Conservation (phyloP, 2,329 filamentous ascomycete species). For the Monilinia fructigena region DNA sequence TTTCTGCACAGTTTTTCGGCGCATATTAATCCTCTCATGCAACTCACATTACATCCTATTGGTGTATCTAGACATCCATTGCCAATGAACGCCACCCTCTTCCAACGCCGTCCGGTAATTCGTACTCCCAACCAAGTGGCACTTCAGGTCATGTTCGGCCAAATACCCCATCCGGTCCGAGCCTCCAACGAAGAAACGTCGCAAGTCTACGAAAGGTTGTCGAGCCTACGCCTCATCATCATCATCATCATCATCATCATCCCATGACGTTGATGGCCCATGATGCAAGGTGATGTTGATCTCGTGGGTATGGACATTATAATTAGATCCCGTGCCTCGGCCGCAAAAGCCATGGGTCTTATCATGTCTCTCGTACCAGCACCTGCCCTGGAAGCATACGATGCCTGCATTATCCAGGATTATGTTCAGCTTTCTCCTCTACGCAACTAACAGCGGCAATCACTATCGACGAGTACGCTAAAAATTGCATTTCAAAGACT, state of each 20-base stretch:
- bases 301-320: slow-evolving; percentile 86
- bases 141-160: slow-evolving; percentile 44
- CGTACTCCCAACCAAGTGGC: slow-evolving; percentile 61
- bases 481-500: slow-evolving; percentile 50
- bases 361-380: slow-evolving; percentile 76
- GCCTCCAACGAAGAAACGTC: slow-evolving; percentile 68
- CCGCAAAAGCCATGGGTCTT: slow-evolving; percentile 81
- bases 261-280: slow-evolving; percentile 94
- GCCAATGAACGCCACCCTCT: slow-evolving; percentile 84
- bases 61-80: slow-evolving; percentile 88
- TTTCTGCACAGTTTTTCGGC: slow-evolving; percentile 74
- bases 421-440: slow-evolving; percentile 75
- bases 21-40: slow-evolving; percentile 78
- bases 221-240: slow-evolving; percentile 58
- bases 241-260: slow-evolving; percentile 66
- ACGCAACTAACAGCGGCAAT: slow-evolving; percentile 82
- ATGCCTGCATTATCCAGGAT: slow-evolving; percentile 60
- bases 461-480: slow-evolving; percentile 85
- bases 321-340: slow-evolving; percentile 83
- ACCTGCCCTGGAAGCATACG: slow-evolving; percentile 61
- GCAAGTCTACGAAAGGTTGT: slow-evolving; percentile 86
- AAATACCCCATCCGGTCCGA: slow-evolving; percentile 47
- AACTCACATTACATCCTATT: slow-evolving; percentile 84
- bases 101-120: slow-evolving; percentile 88
- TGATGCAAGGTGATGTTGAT: slow-evolving; percentile 96